phyloP scores from a whole-genome alignment of 306 rosid species.

The Cucumis cinereus region DNA sequence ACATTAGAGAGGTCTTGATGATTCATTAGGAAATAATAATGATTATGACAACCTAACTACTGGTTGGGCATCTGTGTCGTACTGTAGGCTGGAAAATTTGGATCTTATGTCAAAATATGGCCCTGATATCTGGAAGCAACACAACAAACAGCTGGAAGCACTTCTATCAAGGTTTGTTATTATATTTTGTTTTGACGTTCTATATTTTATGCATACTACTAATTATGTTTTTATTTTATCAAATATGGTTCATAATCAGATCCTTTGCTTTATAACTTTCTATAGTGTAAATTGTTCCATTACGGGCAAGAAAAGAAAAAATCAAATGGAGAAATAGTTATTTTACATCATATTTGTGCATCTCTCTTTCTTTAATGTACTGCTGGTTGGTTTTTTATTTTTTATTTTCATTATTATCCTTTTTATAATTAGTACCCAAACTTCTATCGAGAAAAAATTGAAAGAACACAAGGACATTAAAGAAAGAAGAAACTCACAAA shows the following conservation, averaged over 20 bases:
- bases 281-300: neutral
- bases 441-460: no score
- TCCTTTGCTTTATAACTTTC: neutral
- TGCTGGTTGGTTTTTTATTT: neutral
- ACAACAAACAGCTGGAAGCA: slow-evolving; percentile 63
- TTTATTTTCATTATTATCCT: no score
- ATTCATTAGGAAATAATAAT: neutral
- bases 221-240: neutral
- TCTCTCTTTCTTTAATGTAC: neutral
- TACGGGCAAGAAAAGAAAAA: neutral
- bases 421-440: no score
- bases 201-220: neutral
- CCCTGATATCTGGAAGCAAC: slow-evolving; percentile 75
- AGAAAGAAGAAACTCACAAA: no score
- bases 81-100: slow-evolving; percentile 76
- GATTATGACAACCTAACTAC: neutral
- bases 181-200: neutral
- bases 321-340: neutral
- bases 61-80: slow-evolving; percentile 1
- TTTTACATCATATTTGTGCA: neutral
- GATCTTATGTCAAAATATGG: slow-evolving; percentile 76
- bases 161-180: slow-evolving; percentile 55
- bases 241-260: neutral
- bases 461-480: no score
- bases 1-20: neutral